These are phyloP conservation scores for Gaultheria prostrata DNA, from an alignment of 148 eudicot species.

Conservation along the genomic window DNA sequence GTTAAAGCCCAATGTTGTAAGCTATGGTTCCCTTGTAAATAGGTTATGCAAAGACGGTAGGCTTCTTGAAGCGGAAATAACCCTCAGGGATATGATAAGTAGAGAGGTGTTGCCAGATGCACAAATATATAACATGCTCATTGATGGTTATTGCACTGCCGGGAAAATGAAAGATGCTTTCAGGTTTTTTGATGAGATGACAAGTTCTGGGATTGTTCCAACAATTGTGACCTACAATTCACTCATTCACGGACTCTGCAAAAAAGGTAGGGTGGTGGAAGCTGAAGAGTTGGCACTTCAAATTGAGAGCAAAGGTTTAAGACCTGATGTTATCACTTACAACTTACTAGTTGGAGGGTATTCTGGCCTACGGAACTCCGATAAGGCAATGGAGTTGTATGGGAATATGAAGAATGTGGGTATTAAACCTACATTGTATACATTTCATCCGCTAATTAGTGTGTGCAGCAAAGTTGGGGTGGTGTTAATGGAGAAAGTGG, in stretches of 20 bases:
- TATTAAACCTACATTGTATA: constrained; percentile 58
- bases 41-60: constrained; percentile 68
- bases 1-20: constrained; percentile 54
- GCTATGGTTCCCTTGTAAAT: constrained; percentile 78
- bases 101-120: constrained; percentile 63
- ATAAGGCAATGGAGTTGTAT: constrained; percentile 56
- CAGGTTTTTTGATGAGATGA: constrained; percentile 58
- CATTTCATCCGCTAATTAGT: constrained; percentile 58
- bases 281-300: constrained; percentile 57
- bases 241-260: constrained; percentile 67
- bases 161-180: constrained; percentile 58
- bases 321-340: constrained; percentile 67
- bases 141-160: constrained; percentile 55
- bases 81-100: constrained; percentile 57
- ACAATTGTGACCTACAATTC: constrained; percentile 73
- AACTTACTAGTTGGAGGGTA: constrained; percentile 64
- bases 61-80: constrained; percentile 68
- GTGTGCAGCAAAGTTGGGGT: constrained; percentile 34
- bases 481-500: constrained; percentile 41
- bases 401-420: constrained; percentile 55
- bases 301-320: constrained; percentile 49
- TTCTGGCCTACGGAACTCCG: constrained; percentile 35
- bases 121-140: constrained; percentile 68
- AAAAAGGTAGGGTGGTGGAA: constrained; percentile 57
- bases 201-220: constrained; percentile 44